Percentiles rank a stretch among this genome's conserved stretches.
Conservation (phyloP, 2,329 filamentous ascomycete species). For the Tolypocladium album region DNA sequence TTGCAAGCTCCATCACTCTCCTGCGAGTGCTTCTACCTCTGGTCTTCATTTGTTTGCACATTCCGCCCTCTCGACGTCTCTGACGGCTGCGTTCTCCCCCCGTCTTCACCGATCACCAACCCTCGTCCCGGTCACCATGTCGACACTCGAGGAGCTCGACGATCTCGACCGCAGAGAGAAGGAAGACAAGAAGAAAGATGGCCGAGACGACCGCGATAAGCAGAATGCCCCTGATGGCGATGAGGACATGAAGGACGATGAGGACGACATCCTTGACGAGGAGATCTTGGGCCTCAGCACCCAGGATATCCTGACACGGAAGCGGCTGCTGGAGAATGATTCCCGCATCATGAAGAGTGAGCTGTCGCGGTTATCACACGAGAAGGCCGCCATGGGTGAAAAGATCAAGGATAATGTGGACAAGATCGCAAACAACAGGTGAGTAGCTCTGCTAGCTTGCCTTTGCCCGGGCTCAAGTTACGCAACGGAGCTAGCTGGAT, state of each 20-base stretch:
- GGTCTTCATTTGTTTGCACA: background rate
- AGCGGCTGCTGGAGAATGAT: conserved; percentile 91
- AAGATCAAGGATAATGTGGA: conserved; percentile 99
- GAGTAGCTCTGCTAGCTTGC: conserved; percentile 14
- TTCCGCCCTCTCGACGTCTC: background rate
- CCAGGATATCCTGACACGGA: conserved; percentile 85
- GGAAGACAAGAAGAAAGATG: conserved; percentile 50
- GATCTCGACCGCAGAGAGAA: conserved; percentile 73
- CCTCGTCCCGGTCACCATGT: conserved; percentile 44
- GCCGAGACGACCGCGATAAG: conserved; percentile 20
- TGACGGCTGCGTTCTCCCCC: background rate
- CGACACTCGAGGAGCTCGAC: conserved; percentile 85
- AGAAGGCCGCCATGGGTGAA: conserved; percentile 91
- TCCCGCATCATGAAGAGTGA: conserved; percentile 98
- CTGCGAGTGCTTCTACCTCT: background rate
- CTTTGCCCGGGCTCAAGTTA: no score
- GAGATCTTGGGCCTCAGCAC: conserved; percentile 91
- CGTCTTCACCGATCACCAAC: background rate
- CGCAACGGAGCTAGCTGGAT: background rate
- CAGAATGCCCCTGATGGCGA: conserved; percentile 54
- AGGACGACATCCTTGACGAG: conserved; percentile 71
- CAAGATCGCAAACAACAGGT: conserved; percentile 99
- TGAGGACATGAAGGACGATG: conserved; percentile 84
- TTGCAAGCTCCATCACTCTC: background rate
- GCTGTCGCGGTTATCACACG: conserved; percentile 83